Percentiles rank a stretch among this genome's conserved stretches.
These are phyloP conservation scores for Cercophora samala DNA, from an alignment of 495 filamentous ascomycete genomes.

Conservation along the genomic window DNA sequence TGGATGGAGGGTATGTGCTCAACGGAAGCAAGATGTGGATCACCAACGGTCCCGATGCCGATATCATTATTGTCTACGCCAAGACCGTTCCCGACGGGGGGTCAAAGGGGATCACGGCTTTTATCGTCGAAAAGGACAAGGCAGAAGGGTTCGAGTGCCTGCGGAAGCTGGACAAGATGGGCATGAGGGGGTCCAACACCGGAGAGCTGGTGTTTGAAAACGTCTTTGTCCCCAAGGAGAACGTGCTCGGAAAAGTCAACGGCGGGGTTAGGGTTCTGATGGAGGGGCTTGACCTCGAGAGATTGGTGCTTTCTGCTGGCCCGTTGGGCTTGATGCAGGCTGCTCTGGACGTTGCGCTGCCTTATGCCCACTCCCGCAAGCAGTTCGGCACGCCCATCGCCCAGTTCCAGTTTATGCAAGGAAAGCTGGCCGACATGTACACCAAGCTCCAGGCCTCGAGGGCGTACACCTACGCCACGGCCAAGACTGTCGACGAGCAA, in stretches of 20 bases:
- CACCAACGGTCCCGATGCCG: slow-evolving; percentile 93
- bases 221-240: slow-evolving; percentile 82
- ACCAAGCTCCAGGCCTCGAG: slow-evolving; percentile 80
- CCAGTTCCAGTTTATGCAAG: slow-evolving; percentile 91
- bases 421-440: slow-evolving; percentile 95
- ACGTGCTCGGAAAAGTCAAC: slow-evolving; percentile 77
- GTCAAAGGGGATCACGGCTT: slow-evolving; percentile 92
- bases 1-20: slow-evolving; percentile 81
- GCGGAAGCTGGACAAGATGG: slow-evolving; percentile 94
- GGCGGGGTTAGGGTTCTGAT: slow-evolving; percentile 87
- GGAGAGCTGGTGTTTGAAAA: slow-evolving; percentile 91
- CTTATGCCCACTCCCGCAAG: slow-evolving; percentile 83
- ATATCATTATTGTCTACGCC: slow-evolving; percentile 87
- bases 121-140: slow-evolving; percentile 68
- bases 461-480: slow-evolving; percentile 76
- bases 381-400: slow-evolving; percentile 89
- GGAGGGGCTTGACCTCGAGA: slow-evolving; percentile 93
- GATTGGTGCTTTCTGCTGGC: slow-evolving; percentile 87
- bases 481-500: slow-evolving; percentile 70
- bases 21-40: slow-evolving; percentile 99
- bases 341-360: slow-evolving; percentile 78
- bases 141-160: slow-evolving; percentile 78
- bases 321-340: slow-evolving; percentile 95
- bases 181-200: slow-evolving; percentile 96
- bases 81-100: slow-evolving; percentile 81